Percentiles rank a stretch among this genome's conserved stretches.
These are phyloP conservation scores for Hygrophila difformis DNA, from an alignment of 257 asterid species.

Conservation along the genomic window DNA sequence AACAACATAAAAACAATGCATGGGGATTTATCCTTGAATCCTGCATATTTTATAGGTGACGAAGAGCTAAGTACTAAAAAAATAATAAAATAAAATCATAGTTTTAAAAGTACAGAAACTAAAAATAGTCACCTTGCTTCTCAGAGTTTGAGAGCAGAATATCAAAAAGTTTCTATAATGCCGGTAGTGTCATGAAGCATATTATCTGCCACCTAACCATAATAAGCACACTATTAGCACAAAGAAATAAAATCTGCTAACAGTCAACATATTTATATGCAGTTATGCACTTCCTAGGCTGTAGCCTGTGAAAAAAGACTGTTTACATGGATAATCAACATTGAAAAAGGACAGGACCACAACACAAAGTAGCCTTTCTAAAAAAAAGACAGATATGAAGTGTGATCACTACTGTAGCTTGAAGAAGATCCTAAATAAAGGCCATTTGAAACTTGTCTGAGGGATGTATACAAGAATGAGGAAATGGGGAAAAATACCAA, in stretches of 20 bases:
- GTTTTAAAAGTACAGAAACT: background rate
- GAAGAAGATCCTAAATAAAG: too few relatives aligned
- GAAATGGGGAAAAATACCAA: too few relatives aligned
- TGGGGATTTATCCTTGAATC: slow-evolving; percentile 14
- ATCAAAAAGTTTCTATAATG: slow-evolving; percentile 86
- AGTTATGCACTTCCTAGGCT: background rate
- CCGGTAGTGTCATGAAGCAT: slow-evolving; percentile 87
- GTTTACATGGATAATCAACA: too few relatives aligned
- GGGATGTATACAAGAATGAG: too few relatives aligned
- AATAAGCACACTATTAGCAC: slow-evolving; percentile 19
- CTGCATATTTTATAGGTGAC: background rate
- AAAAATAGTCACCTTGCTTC: slow-evolving; percentile 73
- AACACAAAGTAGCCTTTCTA: too few relatives aligned
- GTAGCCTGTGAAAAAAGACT: too few relatives aligned
- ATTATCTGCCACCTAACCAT: slow-evolving; percentile 92
- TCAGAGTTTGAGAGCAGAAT: slow-evolving; percentile 96
- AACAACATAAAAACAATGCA: slow-evolving; percentile 11
- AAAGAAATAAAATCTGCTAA: slow-evolving; percentile 7
- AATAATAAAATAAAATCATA: slow-evolving; percentile 7
- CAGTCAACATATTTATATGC: background rate
- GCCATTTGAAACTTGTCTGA: too few relatives aligned
- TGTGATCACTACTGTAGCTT: background rate
- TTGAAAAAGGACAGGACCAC: too few relatives aligned
- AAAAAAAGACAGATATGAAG: too few relatives aligned
- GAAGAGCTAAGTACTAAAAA: slow-evolving; percentile 1